These are phyloP conservation scores for Nidula microcarpa DNA, from an alignment of 768 basidiomycete species.

Conservation along the genomic window DNA sequence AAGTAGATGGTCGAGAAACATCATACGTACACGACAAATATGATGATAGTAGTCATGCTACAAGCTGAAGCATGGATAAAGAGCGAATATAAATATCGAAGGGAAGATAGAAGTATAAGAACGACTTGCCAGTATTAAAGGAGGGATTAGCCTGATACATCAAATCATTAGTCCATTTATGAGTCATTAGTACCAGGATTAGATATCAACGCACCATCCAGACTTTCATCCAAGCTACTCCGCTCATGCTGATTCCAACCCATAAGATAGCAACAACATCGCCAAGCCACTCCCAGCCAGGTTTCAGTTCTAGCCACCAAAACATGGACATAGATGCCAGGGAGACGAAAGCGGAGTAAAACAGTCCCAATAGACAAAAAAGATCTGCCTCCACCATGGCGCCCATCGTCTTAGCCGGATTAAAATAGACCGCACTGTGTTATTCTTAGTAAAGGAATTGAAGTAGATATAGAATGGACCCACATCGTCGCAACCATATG, in stretches of 20 bases:
- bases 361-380: constrained; percentile 67
- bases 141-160: constrained; percentile 61
- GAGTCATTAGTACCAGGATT: background rate
- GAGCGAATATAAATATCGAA: background rate
- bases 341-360: constrained; percentile 72
- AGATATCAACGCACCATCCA: constrained; percentile 71
- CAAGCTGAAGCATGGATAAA: constrained; percentile 62
- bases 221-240: constrained; percentile 87
- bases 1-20: background rate
- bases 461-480: constrained; percentile 18
- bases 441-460: background rate
- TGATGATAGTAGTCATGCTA: constrained; percentile 79
- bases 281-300: constrained; percentile 72
- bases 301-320: constrained; percentile 70
- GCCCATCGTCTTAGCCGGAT: constrained; percentile 91
- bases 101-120: background rate
- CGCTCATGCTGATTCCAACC: constrained; percentile 81
- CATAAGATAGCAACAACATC: constrained; percentile 74
- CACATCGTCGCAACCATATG: constrained; percentile 95
- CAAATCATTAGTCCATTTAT: background rate
- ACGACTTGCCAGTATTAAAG: constrained; percentile 74
- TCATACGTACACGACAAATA: constrained; percentile 71
- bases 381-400: constrained; percentile 90
- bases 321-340: constrained; percentile 75
- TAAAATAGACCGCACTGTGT: constrained; percentile 79